A percentile compares a stretch with the other conserved stretches of the same genome.
Conservation (phyloP, 805 yeast species). For the Babjeviella inositovora region DNA sequence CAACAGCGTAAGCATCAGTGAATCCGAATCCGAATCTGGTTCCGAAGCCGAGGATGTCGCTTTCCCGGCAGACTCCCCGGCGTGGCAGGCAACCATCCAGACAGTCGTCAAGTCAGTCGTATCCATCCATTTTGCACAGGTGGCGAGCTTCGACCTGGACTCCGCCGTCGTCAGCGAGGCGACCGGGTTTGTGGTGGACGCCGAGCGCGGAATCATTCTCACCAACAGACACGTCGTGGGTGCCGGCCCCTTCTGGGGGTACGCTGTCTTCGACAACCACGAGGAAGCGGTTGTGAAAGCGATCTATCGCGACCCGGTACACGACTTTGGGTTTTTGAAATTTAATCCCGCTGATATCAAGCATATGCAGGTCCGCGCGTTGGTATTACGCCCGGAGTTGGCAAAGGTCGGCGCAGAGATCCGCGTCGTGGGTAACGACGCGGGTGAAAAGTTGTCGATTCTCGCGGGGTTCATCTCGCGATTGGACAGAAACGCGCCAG, state of each 20-base stretch:
- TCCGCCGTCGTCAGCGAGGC: constrained; percentile 72
- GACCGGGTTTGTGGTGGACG: constrained; percentile 90
- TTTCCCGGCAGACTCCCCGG: constrained; percentile 7
- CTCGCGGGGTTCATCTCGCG: constrained; percentile 74
- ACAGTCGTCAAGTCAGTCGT: constrained; percentile 77
- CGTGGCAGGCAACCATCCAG: constrained; percentile 74
- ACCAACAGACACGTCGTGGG: constrained; percentile 94
- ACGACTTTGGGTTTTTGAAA: constrained; percentile 81
- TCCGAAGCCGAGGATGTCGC: constrained; percentile 1
- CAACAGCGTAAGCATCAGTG: too few species aligned
- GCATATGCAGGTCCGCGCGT: constrained; percentile 54
- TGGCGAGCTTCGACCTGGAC: constrained; percentile 79
- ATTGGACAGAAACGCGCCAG: constrained; percentile 88
- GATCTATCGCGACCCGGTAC: constrained; percentile 85
- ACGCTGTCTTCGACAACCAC: constrained; percentile 85
- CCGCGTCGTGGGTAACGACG: constrained; percentile 91
- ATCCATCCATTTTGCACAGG: constrained; percentile 77
- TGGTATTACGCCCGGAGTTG: constrained; percentile 61
- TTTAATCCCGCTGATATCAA: constrained; percentile 60
- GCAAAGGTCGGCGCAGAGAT: constrained; percentile 90
- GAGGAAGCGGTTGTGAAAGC: constrained; percentile 83
- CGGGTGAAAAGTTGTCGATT: constrained; percentile 85
- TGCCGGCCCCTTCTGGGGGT: constrained; percentile 87
- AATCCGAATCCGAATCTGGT: constrained; percentile 2
- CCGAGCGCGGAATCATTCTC: constrained; percentile 64